Conservation (phyloP, 768 basidiomycete genomes). For the Trametes cingulata region DNA sequence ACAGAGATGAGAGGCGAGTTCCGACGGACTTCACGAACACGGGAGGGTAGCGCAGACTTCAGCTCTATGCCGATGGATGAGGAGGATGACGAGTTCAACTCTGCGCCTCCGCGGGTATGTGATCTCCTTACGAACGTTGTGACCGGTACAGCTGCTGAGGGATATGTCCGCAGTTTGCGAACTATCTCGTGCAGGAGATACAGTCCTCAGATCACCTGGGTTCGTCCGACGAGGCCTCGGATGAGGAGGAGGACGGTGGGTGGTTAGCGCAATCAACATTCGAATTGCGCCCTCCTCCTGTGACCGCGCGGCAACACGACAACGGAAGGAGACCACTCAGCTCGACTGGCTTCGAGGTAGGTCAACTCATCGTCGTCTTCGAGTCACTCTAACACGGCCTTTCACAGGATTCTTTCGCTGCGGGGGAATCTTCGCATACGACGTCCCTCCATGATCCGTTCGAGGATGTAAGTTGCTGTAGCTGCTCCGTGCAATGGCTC, state of each 20-base stretch:
- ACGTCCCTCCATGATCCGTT: conserved; percentile 34
- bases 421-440: conserved; percentile 17
- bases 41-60: conserved; percentile 66
- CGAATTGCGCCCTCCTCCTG: conserved; percentile 35
- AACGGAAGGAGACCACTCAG: conserved; percentile 34
- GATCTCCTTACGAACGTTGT: background rate
- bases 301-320: conserved; percentile 27
- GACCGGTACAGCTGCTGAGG: background rate
- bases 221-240: conserved; percentile 50
- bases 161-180: conserved; percentile 64
- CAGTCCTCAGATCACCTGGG: conserved; percentile 59
- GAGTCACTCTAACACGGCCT: background rate
- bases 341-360: conserved; percentile 33
- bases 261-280: conserved; percentile 84
- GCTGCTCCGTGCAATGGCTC: background rate
- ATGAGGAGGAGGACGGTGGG: conserved; percentile 73
- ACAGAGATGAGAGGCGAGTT: conserved; percentile 57
- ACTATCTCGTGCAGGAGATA: conserved; percentile 77
- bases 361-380: background rate
- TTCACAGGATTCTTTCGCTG: conserved; percentile 34
- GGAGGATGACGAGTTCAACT: conserved; percentile 44
- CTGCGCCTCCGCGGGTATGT: conserved; percentile 47
- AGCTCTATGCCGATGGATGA: conserved; percentile 50
- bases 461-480: conserved; percentile 44
- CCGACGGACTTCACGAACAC: conserved; percentile 47